Base-by-base conservation (phyloP, 768 basidiomycete species). In the Phanerodontia chrysosporium region DNA sequence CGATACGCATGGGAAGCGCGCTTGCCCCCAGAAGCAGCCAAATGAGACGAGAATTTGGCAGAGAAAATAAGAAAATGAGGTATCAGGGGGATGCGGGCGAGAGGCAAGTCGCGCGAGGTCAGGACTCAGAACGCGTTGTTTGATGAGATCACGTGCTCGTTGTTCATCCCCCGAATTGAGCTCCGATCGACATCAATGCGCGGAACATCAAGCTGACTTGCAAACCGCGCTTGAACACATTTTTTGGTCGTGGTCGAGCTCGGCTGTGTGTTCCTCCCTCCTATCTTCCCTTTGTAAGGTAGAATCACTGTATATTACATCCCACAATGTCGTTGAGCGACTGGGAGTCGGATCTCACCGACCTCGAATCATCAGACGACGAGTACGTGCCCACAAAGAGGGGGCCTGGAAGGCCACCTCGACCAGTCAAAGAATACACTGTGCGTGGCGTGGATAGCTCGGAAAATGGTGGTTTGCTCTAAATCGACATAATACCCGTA, bases 1-100 rank as follows among this genome's bases (percentile, higher is more conserved):
- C 92, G 64, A 97, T 95, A 64, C 94, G 80, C 95, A 96, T 96
- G 58, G 66, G 77, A 18, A 18, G 18, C 39, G 39, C 63, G 64
- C n/a, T 30, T 44, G 24, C 13, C 45, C 51, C 21, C 30, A 5
- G 21, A 29, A 32, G 28, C 29, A 22, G 4, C 39, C 39, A 42
- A 42, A 42, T 10, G 39, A 12, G 39, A n/a, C n/a, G n/a, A n/a
- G n/a, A n/a, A n/a, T n/a, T n/a, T n/a, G n/a, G n/a, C n/a, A n/a
- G n/a, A n/a, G n/a, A n/a, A n/a, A n/a, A n/a, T n/a, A n/a, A n/a
- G n/a, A n/a, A n/a, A n/a, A n/a, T n/a, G n/a, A n/a, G n/a, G n/a
- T n/a, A n/a, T n/a, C n/a, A n/a, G n/a, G n/a, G n/a, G n/a, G n/a
- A n/a, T n/a, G n/a, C 32, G 39, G 52, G 35, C 27, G 52, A 22